Evolutionary conservation across 2,329 filamentous ascomycete species (phyloP).

Genomic region (Cladorrhinum sp.): DNA sequence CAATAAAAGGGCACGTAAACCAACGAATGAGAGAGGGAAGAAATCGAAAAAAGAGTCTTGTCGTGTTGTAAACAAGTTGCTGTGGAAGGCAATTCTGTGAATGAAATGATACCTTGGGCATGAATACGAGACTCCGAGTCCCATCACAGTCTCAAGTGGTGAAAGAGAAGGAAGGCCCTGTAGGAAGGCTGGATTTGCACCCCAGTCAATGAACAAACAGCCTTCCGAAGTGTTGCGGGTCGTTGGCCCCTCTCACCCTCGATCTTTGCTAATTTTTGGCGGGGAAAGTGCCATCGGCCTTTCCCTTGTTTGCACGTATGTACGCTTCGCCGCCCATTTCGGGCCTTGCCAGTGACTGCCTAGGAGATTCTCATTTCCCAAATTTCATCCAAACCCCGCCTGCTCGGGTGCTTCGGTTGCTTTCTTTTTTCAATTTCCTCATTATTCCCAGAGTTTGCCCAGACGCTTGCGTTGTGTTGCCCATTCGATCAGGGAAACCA

Average conservation of each 20-base stretch:
- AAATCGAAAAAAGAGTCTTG: no score
- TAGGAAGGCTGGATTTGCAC: no score
- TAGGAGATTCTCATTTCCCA: no score
- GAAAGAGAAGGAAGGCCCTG: not conserved
- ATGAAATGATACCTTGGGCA: no score
- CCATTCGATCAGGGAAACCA: slow-evolving; percentile 9
- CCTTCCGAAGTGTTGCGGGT: not conserved
- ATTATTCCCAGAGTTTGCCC: slow-evolving; percentile 21
- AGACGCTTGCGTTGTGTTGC: slow-evolving; percentile 19
- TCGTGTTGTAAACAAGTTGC: no score
- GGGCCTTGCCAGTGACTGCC: not conserved
- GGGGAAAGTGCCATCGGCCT: slow-evolving; percentile 9
- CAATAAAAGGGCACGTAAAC: no score
- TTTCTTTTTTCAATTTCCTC: slow-evolving; percentile 18
- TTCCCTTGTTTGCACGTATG: slow-evolving; percentile 15
- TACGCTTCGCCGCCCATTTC: not conserved
- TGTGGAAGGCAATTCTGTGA: no score
- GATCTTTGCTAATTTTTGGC: slow-evolving; percentile 7
- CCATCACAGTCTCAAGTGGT: not conserved
- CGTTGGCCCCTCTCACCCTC: not conserved
- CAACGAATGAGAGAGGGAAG: no score
- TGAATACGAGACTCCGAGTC: no score
- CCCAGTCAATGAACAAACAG: not conserved
- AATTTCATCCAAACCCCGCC: slow-evolving; percentile 12
- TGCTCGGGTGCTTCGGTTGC: not conserved